phyloP scores from a whole-genome alignment of 2,329 filamentous ascomycete species.

The Colletotrichum graminicola region DNA sequence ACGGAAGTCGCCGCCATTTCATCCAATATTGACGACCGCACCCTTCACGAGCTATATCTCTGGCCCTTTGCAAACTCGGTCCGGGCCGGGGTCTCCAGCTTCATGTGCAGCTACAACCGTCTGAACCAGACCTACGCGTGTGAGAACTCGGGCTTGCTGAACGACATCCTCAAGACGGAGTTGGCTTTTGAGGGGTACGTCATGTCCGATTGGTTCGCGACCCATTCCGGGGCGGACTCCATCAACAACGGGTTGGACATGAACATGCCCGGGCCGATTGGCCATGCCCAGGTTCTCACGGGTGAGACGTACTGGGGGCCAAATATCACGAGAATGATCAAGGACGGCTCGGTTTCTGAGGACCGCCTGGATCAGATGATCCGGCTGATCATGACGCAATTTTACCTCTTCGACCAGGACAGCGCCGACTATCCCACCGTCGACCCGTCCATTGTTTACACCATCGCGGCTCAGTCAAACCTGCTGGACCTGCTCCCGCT shows the following conservation, averaged over 20 bases:
- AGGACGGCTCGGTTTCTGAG: constrained; percentile 67
- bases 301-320: constrained; percentile 74
- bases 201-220: constrained; percentile 78
- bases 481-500: constrained; percentile 19
- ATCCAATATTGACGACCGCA: constrained; percentile 72
- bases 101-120: constrained; percentile 83
- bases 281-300: constrained; percentile 53
- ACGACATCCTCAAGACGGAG: constrained; percentile 76
- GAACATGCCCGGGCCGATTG: constrained; percentile 77
- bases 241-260: constrained; percentile 81
- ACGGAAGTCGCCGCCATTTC: constrained; percentile 65
- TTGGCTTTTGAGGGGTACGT: constrained; percentile 76
- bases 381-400: constrained; percentile 72
- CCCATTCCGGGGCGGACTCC: constrained; percentile 77
- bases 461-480: constrained; percentile 33
- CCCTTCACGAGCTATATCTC: constrained; percentile 75
- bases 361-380: constrained; percentile 76
- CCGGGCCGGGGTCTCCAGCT: constrained; percentile 71
- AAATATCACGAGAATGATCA: constrained; percentile 66
- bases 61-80: constrained; percentile 79
- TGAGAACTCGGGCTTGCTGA: constrained; percentile 71
- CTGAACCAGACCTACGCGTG: constrained; percentile 78
- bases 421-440: constrained; percentile 57
- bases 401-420: constrained; percentile 69
- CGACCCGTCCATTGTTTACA: constrained; percentile 31